Percentiles rank a stretch among this genome's conserved stretches.
These are phyloP conservation scores for Penicillium samsonianum DNA, from an alignment of 495 filamentous ascomycete species.

Conservation along the genomic window DNA sequence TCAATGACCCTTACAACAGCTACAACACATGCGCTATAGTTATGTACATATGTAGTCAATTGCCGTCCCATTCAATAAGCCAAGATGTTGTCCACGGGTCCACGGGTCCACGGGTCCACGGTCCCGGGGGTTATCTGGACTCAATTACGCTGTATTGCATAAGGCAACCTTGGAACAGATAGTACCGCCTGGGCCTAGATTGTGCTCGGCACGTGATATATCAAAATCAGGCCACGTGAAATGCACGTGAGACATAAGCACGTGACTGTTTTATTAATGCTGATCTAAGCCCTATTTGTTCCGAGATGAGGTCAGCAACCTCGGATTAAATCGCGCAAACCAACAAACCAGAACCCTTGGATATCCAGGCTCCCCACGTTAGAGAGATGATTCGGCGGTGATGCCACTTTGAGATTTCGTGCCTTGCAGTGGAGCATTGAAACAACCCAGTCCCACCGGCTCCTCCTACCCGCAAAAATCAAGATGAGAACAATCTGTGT, in stretches of 20 bases:
- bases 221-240: not conserved
- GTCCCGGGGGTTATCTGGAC: no score
- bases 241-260: not conserved
- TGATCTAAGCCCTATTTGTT: not conserved
- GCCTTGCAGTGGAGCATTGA: conserved; percentile 18
- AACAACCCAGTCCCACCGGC: not conserved
- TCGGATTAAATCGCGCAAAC: conserved; percentile 17
- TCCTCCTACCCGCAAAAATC: conserved; percentile 7
- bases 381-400: conserved; percentile 2
- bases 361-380: conserved; percentile 6
- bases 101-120: no score
- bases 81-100: no score
- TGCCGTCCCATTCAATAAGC: not conserved
- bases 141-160: not conserved
- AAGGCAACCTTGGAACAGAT: not conserved
- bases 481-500: not conserved
- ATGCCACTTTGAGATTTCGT: conserved; percentile 1
- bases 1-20: not conserved
- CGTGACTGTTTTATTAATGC: not conserved
- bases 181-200: not conserved
- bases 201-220: not conserved
- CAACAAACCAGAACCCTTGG: not conserved
- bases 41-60: not conserved
- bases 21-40: not conserved
- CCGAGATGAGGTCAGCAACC: not conserved